Conservation (phyloP, 2,329 filamentous ascomycete species). For the Zalaria obscura region DNA sequence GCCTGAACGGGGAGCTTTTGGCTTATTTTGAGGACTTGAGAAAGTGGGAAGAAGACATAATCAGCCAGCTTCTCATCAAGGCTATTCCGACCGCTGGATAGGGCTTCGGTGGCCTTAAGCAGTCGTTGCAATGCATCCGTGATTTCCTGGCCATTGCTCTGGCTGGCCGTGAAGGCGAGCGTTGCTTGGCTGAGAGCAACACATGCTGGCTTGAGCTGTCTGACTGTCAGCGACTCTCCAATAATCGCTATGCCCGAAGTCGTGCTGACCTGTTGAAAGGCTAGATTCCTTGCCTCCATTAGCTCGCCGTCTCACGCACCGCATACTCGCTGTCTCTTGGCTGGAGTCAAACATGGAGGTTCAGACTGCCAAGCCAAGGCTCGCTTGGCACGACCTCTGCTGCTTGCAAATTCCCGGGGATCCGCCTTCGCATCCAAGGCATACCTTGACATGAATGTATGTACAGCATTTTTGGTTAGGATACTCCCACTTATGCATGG, state of each 20-base stretch:
- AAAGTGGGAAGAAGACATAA: constrained; percentile 89
- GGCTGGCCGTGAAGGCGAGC: constrained; percentile 33
- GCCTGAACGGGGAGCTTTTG: constrained; percentile 56
- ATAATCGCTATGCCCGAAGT: no score
- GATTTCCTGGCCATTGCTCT: constrained; percentile 31
- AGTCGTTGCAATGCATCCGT: constrained; percentile 32
- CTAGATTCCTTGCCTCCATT: constrained; percentile 19
- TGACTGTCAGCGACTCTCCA: not conserved
- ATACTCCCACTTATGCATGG: no score
- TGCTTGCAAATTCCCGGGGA: no score
- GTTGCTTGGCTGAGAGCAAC: constrained; percentile 43
- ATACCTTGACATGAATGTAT: no score
- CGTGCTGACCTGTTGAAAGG: constrained; percentile 22
- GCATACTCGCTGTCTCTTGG: no score
- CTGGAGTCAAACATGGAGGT: no score
- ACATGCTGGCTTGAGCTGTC: constrained; percentile 42
- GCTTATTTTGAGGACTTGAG: constrained; percentile 68
- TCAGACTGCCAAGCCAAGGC: no score
- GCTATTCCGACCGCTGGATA: constrained; percentile 18
- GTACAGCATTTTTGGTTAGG: no score
- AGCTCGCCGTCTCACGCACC: no score
- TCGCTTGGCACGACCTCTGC: no score
- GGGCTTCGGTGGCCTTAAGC: constrained; percentile 22
- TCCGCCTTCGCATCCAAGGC: no score
- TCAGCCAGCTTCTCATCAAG: constrained; percentile 77